These are phyloP conservation scores for Ceratonia siliqua DNA, from an alignment of 306 rosid species.

Conservation along the genomic window DNA sequence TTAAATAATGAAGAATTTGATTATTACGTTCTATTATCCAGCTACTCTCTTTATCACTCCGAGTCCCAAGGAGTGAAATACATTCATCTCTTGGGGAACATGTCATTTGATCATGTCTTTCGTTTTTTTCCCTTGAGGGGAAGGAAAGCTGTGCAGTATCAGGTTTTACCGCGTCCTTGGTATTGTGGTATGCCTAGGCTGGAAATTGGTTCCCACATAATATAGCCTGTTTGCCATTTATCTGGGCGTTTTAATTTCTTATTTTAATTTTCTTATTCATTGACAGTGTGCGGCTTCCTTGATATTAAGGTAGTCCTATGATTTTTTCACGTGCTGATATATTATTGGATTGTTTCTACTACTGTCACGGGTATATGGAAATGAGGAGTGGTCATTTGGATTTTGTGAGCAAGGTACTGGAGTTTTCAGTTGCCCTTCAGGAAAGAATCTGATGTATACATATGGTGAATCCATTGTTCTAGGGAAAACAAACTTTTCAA, in stretches of 20 bases:
- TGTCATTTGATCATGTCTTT: background rate
- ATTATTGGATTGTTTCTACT: conserved; percentile 23
- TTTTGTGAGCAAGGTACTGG: conserved; percentile 96
- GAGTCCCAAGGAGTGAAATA: background rate
- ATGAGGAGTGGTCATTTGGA: conserved; percentile 99
- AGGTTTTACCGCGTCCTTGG: background rate
- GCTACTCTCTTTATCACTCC: background rate
- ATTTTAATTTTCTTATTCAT: background rate
- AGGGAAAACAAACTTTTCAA: conserved; percentile 70
- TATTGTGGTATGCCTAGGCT: background rate
- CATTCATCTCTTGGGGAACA: background rate
- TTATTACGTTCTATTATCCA: background rate
- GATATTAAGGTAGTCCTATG: background rate
- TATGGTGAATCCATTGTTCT: conserved; percentile 76
- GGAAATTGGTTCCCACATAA: background rate
- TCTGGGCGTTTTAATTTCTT: background rate
- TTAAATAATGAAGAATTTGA: background rate
- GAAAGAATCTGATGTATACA: conserved; percentile 92
- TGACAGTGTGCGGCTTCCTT: background rate
- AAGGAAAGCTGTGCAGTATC: background rate
- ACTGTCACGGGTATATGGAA: conserved; percentile 71
- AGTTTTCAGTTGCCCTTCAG: conserved; percentile 93
- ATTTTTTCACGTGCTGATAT: conserved; percentile 18
- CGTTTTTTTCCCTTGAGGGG: background rate
- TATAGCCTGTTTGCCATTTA: background rate